These are phyloP conservation scores for Yamadazyma trypodendri DNA, from an alignment of 1,139 yeast genomes.

Conservation along the genomic window DNA sequence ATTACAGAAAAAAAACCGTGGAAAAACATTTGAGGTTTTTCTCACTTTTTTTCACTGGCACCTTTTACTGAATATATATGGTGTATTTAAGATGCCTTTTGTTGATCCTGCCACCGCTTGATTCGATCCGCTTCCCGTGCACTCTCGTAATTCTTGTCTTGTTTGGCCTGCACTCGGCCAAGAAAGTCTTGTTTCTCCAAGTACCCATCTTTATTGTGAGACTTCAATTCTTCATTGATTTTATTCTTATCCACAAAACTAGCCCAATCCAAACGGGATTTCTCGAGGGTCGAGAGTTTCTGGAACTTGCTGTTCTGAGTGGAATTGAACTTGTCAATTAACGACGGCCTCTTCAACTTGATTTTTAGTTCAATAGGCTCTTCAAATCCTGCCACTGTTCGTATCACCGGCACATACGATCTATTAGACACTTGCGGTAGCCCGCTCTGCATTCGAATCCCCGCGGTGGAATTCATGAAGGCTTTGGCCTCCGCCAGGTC, in stretches of 20 bases:
- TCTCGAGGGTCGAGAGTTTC: conserved; percentile 87
- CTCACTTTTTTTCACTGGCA: background rate
- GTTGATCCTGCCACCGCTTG: conserved; percentile 27
- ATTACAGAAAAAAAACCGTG: conserved; percentile 1
- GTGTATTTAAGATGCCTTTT: conserved; percentile 3
- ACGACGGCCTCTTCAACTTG: conserved; percentile 66
- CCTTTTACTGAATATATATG: background rate
- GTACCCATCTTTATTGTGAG: conserved; percentile 81
- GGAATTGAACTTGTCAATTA: conserved; percentile 59
- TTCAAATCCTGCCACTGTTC: conserved; percentile 33
- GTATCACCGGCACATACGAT: conserved; percentile 36
- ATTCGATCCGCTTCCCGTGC: conserved; percentile 46
- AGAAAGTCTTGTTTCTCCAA: conserved; percentile 90
- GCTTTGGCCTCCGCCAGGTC: conserved; percentile 88
- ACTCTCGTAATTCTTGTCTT: conserved; percentile 61
- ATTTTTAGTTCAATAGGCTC: conserved; percentile 33
- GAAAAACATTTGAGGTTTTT: background rate
- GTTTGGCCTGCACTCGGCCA: conserved; percentile 66
- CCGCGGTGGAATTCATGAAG: conserved; percentile 54
- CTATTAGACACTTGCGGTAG: conserved; percentile 15
- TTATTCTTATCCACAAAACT: conserved; percentile 87
- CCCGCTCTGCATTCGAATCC: conserved; percentile 12
- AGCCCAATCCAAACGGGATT: conserved; percentile 93
- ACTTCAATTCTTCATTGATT: conserved; percentile 75
- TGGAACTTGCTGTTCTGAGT: conserved; percentile 40